These are phyloP conservation scores for Sordariomycetes sp. DNA, from an alignment of 2,329 filamentous ascomycete species.

Conservation along the genomic window DNA sequence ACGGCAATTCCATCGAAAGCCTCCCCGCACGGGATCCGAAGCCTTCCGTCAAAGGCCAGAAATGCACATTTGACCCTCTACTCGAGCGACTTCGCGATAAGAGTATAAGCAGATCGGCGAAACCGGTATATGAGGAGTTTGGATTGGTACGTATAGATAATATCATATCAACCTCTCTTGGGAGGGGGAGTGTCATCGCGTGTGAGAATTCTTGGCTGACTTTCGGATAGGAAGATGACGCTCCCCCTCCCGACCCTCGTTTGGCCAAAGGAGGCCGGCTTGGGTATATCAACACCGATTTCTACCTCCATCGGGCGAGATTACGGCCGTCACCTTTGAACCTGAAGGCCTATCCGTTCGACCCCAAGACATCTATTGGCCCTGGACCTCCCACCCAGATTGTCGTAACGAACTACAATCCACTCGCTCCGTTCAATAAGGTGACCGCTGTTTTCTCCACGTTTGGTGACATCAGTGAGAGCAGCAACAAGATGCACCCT, in stretches of 20 bases:
- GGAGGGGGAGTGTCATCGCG: conserved; percentile 52
- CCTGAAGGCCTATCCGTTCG: conserved; percentile 72
- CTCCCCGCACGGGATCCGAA: conserved; percentile 47
- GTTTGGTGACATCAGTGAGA: conserved; percentile 81
- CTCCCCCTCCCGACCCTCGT: conserved; percentile 73
- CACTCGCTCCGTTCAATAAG: conserved; percentile 70
- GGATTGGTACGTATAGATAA: conserved; percentile 52
- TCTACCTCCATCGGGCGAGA: conserved; percentile 62
- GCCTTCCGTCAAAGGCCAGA: conserved; percentile 44
- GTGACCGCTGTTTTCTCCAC: conserved; percentile 67
- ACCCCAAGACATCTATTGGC: conserved; percentile 74
- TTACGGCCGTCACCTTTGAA: conserved; percentile 67
- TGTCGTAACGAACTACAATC: conserved; percentile 93
- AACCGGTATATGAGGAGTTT: conserved; percentile 55
- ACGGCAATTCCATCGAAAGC: conserved; percentile 27
- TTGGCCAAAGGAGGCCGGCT: conserved; percentile 57
- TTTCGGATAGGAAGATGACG: conserved; percentile 66
- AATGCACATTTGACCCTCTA: conserved; percentile 53
- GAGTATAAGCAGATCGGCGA: conserved; percentile 45
- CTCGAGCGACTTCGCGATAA: conserved; percentile 40
- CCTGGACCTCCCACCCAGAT: conserved; percentile 85
- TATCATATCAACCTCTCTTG: conserved; percentile 20
- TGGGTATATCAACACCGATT: conserved; percentile 61
- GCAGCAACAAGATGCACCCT: conserved; percentile 91
- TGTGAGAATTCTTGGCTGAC: conserved; percentile 44